Evolutionary conservation across 306 rosid species (phyloP).

Genomic region (Prunus armeniaca): DNA sequence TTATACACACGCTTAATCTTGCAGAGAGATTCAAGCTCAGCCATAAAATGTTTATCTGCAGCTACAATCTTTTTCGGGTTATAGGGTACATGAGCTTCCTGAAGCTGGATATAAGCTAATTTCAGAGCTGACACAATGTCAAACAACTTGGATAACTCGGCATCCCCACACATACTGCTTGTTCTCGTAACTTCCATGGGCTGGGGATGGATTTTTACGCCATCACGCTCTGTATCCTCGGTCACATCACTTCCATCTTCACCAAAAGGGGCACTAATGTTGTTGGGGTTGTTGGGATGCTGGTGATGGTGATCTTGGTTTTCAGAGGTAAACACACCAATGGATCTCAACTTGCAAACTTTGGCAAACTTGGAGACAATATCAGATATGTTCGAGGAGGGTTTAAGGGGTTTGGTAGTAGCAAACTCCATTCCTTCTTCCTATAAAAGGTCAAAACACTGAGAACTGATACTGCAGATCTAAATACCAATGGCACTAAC

Average conservation of each 20-base stretch:
- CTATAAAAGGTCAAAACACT: slow-evolving; percentile 26
- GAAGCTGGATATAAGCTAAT: slow-evolving; percentile 75
- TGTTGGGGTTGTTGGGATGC: slow-evolving; percentile 24
- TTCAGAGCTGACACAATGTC: slow-evolving; percentile 60
- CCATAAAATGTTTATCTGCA: slow-evolving; percentile 60
- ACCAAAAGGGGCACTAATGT: slow-evolving; percentile 23
- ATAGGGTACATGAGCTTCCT: slow-evolving; percentile 77
- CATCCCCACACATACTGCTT: slow-evolving; percentile 23
- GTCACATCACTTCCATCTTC: slow-evolving; percentile 31
- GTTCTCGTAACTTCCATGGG: slow-evolving; percentile 30
- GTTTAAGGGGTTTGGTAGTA: slow-evolving; percentile 44
- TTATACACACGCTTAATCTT: slow-evolving; percentile 53
- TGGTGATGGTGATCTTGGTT: slow-evolving; percentile 37
- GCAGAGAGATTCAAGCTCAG: slow-evolving; percentile 68
- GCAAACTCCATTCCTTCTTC: slow-evolving; percentile 43
- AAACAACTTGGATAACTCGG: slow-evolving; percentile 47
- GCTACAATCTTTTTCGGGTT: slow-evolving; percentile 61
- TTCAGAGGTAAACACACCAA: slow-evolving; percentile 66
- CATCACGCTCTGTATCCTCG: slow-evolving; percentile 32
- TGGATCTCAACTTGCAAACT: slow-evolving; percentile 68
- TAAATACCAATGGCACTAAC: slow-evolving; percentile 4
- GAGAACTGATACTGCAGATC: slow-evolving; percentile 18
- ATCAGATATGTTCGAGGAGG: slow-evolving; percentile 69
- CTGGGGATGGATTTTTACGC: slow-evolving; percentile 46
- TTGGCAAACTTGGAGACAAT: slow-evolving; percentile 64